A percentile compares a stretch with the other conserved stretches of the same genome.
phyloP scores from a whole-genome alignment of 2,329 filamentous ascomycete species.

The Fusarium sp. region DNA sequence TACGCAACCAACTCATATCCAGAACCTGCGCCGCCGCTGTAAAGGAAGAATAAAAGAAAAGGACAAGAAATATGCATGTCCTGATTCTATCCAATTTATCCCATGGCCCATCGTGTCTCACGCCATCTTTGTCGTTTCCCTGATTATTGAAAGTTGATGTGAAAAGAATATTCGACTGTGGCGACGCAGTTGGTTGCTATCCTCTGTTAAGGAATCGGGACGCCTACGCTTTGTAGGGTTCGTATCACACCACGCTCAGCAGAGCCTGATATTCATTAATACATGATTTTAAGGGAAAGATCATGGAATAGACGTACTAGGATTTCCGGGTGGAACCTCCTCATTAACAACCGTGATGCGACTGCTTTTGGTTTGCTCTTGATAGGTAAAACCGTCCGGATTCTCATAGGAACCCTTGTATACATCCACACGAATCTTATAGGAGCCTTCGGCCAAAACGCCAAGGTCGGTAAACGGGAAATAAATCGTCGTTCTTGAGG shows the following conservation, averaged over 20 bases:
- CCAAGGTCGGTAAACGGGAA: conserved; percentile 46
- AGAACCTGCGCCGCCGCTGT: not conserved
- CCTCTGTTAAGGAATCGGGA: conserved; percentile 4
- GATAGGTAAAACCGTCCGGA: conserved; percentile 15
- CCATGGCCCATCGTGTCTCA: not conserved
- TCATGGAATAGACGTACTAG: conserved; percentile 4
- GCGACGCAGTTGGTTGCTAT: not conserved
- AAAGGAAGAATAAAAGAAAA: not conserved
- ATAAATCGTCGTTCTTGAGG: conserved; percentile 21
- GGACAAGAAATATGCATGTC: not conserved
- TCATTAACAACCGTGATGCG: conserved; percentile 27
- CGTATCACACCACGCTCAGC: conserved; percentile 7
- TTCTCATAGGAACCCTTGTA: conserved; percentile 38
- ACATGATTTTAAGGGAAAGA: not conserved
- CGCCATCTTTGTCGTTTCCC: not conserved
- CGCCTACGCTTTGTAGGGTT: conserved; percentile 1
- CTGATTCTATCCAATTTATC: not conserved
- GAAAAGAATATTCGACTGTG: not conserved
- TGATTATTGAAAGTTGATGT: not conserved
- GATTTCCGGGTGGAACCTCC: not conserved
- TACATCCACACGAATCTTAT: conserved; percentile 45
- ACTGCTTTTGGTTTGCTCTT: conserved; percentile 31
- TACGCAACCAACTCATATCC: not conserved
- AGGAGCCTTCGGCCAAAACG: conserved; percentile 39
- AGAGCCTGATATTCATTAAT: not conserved